Conservation (phyloP, 2,329 filamentous ascomycete species). For the Gnomoniopsis smithogilvyi region DNA sequence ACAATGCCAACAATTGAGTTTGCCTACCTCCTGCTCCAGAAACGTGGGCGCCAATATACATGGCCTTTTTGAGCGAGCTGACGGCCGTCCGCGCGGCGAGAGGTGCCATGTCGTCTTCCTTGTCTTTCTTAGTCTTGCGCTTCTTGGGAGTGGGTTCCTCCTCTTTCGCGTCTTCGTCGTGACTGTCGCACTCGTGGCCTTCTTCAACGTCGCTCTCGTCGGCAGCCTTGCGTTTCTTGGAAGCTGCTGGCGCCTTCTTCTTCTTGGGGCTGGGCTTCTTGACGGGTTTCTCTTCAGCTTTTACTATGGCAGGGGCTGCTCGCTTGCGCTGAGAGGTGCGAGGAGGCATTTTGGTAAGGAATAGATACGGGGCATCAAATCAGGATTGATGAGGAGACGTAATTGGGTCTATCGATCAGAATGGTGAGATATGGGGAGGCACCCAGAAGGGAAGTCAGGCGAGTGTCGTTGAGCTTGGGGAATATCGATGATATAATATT, state of each 20-base stretch:
- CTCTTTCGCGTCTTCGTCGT: conserved; percentile 14
- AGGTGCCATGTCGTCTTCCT: conserved; percentile 50
- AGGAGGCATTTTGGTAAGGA: conserved; percentile 9
- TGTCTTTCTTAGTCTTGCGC: conserved; percentile 35
- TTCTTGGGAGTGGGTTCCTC: conserved; percentile 38
- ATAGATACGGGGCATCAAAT: not conserved
- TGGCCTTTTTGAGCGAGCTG: conserved; percentile 59
- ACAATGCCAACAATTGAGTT: too few relatives aligned
- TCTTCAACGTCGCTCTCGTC: conserved; percentile 24
- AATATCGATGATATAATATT: not conserved
- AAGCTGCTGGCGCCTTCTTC: conserved; percentile 25
- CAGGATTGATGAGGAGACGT: not conserved
- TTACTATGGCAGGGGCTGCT: conserved; percentile 20
- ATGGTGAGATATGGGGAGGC: too few relatives aligned
- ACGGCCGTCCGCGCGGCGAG: conserved; percentile 66
- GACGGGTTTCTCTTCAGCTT: conserved; percentile 19
- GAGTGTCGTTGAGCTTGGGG: not conserved
- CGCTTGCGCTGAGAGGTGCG: conserved; percentile 17
- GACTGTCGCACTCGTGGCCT: conserved; percentile 20
- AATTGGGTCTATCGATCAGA: too few relatives aligned
- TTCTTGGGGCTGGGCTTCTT: conserved; percentile 19
- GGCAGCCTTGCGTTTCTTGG: conserved; percentile 21
- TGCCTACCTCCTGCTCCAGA: conserved; percentile 84
- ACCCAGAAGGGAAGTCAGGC: too few relatives aligned
- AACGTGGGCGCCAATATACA: conserved; percentile 91